Percentiles rank a stretch among this genome's conserved stretches.
Evolutionary conservation across 2,329 filamentous ascomycete genomes (phyloP).

Genomic region (Clarireedia homoeocarpa): DNA sequence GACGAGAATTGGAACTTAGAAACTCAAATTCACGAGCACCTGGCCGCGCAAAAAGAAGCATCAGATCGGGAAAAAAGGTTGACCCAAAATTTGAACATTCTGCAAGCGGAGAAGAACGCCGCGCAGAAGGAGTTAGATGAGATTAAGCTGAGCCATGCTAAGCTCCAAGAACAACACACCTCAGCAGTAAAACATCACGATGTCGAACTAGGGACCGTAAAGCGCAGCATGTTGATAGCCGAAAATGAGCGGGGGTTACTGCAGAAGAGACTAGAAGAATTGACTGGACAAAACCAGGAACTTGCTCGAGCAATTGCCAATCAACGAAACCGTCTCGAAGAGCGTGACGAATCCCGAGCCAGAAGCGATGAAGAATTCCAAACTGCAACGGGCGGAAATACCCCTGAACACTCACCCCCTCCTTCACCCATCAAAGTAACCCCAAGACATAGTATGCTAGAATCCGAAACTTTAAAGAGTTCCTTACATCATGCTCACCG

Average conservation of each 20-base stretch:
- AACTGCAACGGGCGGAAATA: slow-evolving; percentile 59
- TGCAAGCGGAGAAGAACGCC: slow-evolving; percentile 66
- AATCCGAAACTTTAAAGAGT: slow-evolving; percentile 90
- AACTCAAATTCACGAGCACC: slow-evolving; percentile 79
- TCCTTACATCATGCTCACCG: slow-evolving; percentile 90
- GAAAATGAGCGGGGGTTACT: slow-evolving; percentile 73
- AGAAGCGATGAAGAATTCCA: slow-evolving; percentile 56
- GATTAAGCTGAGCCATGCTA: slow-evolving; percentile 70
- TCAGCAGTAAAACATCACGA: slow-evolving; percentile 75
- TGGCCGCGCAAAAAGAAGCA: slow-evolving; percentile 65
- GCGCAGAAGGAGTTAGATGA: slow-evolving; percentile 87
- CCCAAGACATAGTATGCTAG: slow-evolving; percentile 83
- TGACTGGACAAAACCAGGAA: slow-evolving; percentile 84
- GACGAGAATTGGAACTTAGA: slow-evolving; percentile 98
- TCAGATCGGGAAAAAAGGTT: slow-evolving; percentile 78
- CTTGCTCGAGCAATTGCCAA: slow-evolving; percentile 76
- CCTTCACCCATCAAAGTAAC: slow-evolving; percentile 87
- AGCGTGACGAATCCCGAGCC: slow-evolving; percentile 53
- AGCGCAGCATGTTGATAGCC: slow-evolving; percentile 68
- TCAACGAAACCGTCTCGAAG: slow-evolving; percentile 58
- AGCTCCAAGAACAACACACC: slow-evolving; percentile 72
- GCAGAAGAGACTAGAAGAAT: slow-evolving; percentile 79
- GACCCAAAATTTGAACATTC: slow-evolving; percentile 59
- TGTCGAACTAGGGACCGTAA: slow-evolving; percentile 75
- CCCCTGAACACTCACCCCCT: slow-evolving; percentile 85